Percentiles rank a stretch among this genome's conserved stretches.
phyloP scores from a whole-genome alignment of 352 stramenopile genomes.

The Globisporangium carolinianum region DNA sequence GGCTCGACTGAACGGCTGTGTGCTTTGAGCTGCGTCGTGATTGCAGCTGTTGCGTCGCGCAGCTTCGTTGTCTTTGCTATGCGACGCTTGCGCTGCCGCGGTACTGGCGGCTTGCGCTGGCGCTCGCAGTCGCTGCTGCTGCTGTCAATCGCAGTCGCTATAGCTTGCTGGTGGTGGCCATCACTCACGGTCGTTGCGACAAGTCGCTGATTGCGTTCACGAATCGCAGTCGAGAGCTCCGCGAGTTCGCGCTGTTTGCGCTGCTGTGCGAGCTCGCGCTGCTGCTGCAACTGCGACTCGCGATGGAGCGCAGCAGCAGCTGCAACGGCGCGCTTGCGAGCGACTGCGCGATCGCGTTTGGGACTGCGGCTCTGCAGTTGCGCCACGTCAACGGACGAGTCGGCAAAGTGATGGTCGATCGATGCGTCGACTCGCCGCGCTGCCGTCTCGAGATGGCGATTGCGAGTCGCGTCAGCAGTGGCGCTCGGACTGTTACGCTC shows the following conservation, averaged over 20 bases:
- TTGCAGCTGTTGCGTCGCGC: not conserved
- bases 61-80: not conserved
- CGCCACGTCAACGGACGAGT: slow-evolving; percentile 42
- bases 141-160: not conserved
- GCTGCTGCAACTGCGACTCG: slow-evolving; percentile 11
- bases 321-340: slow-evolving; percentile 30
- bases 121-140: not conserved
- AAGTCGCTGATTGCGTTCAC: slow-evolving; percentile 35
- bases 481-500: not conserved
- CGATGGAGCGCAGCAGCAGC: slow-evolving; percentile 36
- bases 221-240: slow-evolving; percentile 49
- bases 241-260: slow-evolving; percentile 35
- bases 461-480: not conserved
- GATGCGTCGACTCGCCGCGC: slow-evolving; percentile 31
- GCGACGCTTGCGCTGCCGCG: not conserved
- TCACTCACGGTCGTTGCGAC: slow-evolving; percentile 4
- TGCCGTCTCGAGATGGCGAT: not conserved
- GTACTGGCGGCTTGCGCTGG: not conserved
- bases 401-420: slow-evolving; percentile 55
- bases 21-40: not conserved
- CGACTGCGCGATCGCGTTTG: slow-evolving; percentile 22
- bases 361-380: slow-evolving; percentile 18
- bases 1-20: not conserved
- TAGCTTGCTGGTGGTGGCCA: not conserved
- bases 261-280: slow-evolving; percentile 17